phyloP scores from a whole-genome alignment of 2,329 filamentous ascomycete species.

The Apiospora arundinis region DNA sequence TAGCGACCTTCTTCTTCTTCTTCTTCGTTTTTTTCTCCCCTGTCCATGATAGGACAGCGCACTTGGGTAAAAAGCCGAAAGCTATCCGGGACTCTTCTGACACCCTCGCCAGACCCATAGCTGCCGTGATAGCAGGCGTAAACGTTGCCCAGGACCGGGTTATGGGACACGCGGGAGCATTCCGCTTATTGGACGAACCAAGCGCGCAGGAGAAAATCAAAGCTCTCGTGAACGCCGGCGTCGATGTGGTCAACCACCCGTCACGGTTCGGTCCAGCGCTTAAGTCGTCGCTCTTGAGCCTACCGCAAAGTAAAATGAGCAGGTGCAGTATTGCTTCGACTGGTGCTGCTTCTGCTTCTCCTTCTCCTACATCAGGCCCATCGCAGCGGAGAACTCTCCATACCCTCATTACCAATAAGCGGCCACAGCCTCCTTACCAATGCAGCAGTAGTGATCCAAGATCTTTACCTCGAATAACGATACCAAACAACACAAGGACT shows the following conservation, averaged over 20 bases:
- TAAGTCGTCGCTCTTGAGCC: slow-evolving; percentile 60
- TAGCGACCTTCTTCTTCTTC: no score
- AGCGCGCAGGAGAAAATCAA: slow-evolving; percentile 69
- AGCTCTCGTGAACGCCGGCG: slow-evolving; percentile 69
- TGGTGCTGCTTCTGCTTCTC: no score
- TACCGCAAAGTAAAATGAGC: slow-evolving; percentile 29
- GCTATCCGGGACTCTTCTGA: background rate
- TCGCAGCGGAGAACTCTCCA: slow-evolving; percentile 59
- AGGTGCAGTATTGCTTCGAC: slow-evolving; percentile 17
- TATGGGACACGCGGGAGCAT: slow-evolving; percentile 84
- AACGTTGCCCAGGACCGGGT: slow-evolving; percentile 67
- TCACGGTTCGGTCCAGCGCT: slow-evolving; percentile 75
- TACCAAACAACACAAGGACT: slow-evolving; percentile 51
- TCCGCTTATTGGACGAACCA: slow-evolving; percentile 70
- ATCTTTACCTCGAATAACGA: slow-evolving; percentile 21
- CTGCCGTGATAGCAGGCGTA: slow-evolving; percentile 72
- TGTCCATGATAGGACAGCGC: no score
- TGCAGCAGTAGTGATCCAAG: background rate
- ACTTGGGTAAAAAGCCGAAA: no score
- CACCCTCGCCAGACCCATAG: slow-evolving; percentile 64
- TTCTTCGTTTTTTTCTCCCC: no score
- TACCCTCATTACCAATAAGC: slow-evolving; percentile 44
- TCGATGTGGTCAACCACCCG: slow-evolving; percentile 75
- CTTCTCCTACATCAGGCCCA: slow-evolving; percentile 13
- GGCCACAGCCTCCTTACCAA: slow-evolving; percentile 25